Evolutionary conservation across 2,329 filamentous ascomycete genomes (phyloP).

Genomic region (Cladorrhinum sp.): DNA sequence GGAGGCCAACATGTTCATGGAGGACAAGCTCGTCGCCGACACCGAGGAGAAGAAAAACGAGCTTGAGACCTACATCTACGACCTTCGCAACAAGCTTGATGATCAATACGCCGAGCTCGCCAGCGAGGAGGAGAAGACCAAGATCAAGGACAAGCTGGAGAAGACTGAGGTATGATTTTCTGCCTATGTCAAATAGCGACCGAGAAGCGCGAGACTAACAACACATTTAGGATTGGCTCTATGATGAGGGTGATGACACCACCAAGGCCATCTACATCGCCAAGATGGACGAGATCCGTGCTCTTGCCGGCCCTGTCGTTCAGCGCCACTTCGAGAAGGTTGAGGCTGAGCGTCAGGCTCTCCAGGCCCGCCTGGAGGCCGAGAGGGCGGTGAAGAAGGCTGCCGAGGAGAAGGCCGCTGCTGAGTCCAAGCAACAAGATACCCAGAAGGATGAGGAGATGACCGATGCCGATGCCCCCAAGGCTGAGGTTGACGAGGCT

Average conservation of each 20-base stretch:
- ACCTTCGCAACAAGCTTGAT: slow-evolving; percentile 91
- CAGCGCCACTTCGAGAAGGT: slow-evolving; percentile 95
- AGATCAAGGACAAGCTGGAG: slow-evolving; percentile 79
- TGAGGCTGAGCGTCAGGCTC: slow-evolving; percentile 77
- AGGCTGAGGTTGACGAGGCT: slow-evolving; percentile 50
- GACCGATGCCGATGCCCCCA: slow-evolving; percentile 56
- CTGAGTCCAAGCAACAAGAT: slow-evolving; percentile 38
- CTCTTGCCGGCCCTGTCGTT: slow-evolving; percentile 84
- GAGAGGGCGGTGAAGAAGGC: slow-evolving; percentile 73
- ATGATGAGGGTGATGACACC: slow-evolving; percentile 93
- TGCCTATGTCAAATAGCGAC: not conserved
- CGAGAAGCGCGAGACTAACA: slow-evolving; percentile 24
- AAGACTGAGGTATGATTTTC: slow-evolving; percentile 70
- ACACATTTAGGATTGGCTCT: slow-evolving; percentile 80
- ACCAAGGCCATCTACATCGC: slow-evolving; percentile 89
- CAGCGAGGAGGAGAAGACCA: slow-evolving; percentile 87
- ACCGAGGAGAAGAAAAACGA: slow-evolving; percentile 99
- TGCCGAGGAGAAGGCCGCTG: slow-evolving; percentile 51
- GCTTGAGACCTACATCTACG: slow-evolving; percentile 96
- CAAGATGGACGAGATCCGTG: slow-evolving; percentile 94
- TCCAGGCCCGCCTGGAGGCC: slow-evolving; percentile 73
- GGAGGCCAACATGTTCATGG: slow-evolving; percentile 89
- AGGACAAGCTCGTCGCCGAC: slow-evolving; percentile 97
- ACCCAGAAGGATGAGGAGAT: slow-evolving; percentile 56
- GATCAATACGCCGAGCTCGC: slow-evolving; percentile 86